Conservation (phyloP, 192 early-diverging fungal genomes). For the Geranomyces michiganensis region DNA sequence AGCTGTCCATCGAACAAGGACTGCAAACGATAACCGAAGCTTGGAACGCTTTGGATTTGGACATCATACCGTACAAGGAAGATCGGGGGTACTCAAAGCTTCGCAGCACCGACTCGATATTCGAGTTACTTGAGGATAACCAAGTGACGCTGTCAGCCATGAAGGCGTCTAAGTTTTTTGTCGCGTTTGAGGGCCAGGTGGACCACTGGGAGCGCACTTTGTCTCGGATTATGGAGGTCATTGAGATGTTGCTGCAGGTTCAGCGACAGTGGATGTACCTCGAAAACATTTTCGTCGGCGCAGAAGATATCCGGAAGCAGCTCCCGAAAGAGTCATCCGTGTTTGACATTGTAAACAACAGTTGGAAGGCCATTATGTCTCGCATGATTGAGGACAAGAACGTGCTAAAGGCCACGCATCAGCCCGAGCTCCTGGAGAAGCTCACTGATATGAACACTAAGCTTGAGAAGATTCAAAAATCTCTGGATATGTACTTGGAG, state of each 20-base stretch:
- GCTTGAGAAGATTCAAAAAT: constrained; percentile 67
- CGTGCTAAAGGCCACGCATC: constrained; percentile 53
- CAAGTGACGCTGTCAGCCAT: constrained; percentile 65
- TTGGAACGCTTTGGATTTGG: constrained; percentile 54
- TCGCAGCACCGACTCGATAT: constrained; percentile 53
- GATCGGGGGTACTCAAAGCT: constrained; percentile 62
- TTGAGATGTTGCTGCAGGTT: constrained; percentile 56
- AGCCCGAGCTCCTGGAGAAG: constrained; percentile 45
- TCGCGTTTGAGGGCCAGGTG: constrained; percentile 58
- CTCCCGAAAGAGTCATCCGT: constrained; percentile 59
- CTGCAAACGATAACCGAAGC: constrained; percentile 47
- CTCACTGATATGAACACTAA: constrained; percentile 61
- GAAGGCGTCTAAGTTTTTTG: constrained; percentile 61
- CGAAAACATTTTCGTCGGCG: constrained; percentile 64
- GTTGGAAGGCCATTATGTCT: constrained; percentile 53
- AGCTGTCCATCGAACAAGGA: constrained; percentile 62
- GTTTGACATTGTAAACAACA: constrained; percentile 55
- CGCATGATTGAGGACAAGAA: constrained; percentile 51
- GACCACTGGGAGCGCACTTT: constrained; percentile 62
- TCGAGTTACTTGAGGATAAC: constrained; percentile 64
- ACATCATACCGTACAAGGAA: constrained; percentile 65
- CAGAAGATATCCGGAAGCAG: constrained; percentile 65
- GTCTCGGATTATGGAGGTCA: constrained; percentile 57
- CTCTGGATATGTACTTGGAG: constrained; percentile 65
- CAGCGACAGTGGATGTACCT: constrained; percentile 68